Base-by-base conservation (phyloP, 1,139 yeast species). In the Suhomyces atakaporum region DNA sequence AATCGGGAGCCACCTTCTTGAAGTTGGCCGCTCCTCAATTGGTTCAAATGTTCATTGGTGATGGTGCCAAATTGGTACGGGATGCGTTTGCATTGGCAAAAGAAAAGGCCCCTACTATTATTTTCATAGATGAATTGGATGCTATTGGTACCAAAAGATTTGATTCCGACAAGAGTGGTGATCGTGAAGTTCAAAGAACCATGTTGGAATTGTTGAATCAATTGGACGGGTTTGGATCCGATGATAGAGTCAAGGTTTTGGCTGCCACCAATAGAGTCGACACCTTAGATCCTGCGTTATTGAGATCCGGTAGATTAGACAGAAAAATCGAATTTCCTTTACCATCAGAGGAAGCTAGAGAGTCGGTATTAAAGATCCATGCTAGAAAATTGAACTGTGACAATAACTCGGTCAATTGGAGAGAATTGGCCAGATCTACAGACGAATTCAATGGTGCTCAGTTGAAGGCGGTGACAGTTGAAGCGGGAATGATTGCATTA, bases 401-500 rank as follows among this genome's bases (percentile, higher is more conserved):
- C 60, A 87, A 86, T 51, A 55, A 51, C 36, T 83, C 87, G 29
- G 89, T 92, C 48, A 92, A 92, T 67, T 94, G 98, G 98, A 86
- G 90, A 62, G 98, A 92, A 68, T 77, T 92, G 60, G 97, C 99
- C 4, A 79, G 98, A 58, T 86, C 96, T 10, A 92, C 98, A 0
- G 98, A 92, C 62, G 99, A 92, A 64, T 92, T 92, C 64, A 92
- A 92, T 55, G 98, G 98, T 57, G 99, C 99, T 1, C 97, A 94
- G 66, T 75, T 92, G 60, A 92, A 92, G 69, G 97, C 97, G 0
- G 98, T 92, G 19, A 89, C 97, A 7, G 98, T 92, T 15, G 99
- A 92, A 63, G 98, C 98, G 3, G 99, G 98, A 57, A 94, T 92
- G 98, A 92, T 94, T 66, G 99, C 98, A 1, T 75, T 94, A 57